Base-by-base conservation (phyloP, 2,329 filamentous ascomycete species). In the Phialophora chinensis region DNA sequence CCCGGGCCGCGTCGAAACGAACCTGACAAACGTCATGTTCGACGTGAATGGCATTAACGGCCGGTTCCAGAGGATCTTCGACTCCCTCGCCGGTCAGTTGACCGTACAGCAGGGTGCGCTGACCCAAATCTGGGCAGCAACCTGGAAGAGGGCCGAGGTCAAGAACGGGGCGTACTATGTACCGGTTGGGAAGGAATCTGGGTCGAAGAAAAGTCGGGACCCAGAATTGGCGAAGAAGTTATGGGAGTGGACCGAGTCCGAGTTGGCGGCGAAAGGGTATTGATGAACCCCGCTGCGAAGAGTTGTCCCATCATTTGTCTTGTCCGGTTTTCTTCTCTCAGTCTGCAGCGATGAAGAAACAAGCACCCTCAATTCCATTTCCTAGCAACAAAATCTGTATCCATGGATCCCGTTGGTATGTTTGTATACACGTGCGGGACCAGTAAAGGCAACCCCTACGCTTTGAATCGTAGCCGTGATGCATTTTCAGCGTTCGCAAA, bases 1-100 rank as follows among this genome's bases (percentile, higher is more conserved):
- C 66, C 84, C 84, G 0, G 84, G 84, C 12, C 76, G 82, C 25
- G 81, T 85, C 20, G 65, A 77, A 17, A 84, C 83, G 0, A 79
- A 82, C 33, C 67, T 84, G n/a, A 62, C 55, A 29, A 72, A 64
- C 2, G 54, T 73, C 52, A 49, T 64, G 44, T 27, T 38, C 7
- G 44, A 62, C 33, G 17, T 49, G 23, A 56, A 58, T 27, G 33
- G 50, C 10, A 38, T 67, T 6, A n/a, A 56, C 8, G 38, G 47
- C 44, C 29, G 54, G 17, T 53, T 66, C 25, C 66, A 25, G 42
- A 57, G 12, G 27, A 20, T 23, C 29, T 62, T 12, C 60, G 66
- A 65, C 52, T 49, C 10, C 57, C 53, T 49, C 12, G 52, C 27
- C 5, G 69, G 31, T 58, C 57, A n/a, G 14, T 53, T 33, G 10